phyloP scores from a whole-genome alignment of 2,329 filamentous ascomycete genomes.

The Venturia asperata region DNA sequence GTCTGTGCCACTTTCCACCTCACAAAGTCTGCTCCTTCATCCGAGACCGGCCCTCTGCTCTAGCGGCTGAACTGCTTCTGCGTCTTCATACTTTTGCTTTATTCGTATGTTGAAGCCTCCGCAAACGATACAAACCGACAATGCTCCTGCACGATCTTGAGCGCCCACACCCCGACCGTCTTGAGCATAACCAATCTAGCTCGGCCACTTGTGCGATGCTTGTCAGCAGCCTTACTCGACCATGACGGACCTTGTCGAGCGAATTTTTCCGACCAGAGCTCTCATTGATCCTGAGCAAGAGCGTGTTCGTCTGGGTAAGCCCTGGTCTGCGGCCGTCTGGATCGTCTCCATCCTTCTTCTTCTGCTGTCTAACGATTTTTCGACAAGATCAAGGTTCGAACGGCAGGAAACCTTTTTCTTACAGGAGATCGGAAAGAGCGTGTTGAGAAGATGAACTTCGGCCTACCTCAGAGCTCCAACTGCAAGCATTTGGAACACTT shows the following conservation, averaged over 20 bases:
- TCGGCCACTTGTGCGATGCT: neutral
- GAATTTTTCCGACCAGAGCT: neutral
- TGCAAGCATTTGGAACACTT: neutral
- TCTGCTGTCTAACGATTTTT: neutral
- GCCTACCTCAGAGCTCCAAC: neutral
- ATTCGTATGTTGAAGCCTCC: no score
- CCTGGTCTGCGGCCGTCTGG: neutral
- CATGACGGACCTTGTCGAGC: conserved; percentile 3
- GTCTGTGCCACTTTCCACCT: no score
- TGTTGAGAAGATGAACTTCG: neutral
- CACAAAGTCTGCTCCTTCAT: no score
- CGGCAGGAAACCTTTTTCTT: neutral
- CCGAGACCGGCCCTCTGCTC: no score
- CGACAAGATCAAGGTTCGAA: neutral
- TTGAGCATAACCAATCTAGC: no score
- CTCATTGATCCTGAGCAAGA: neutral
- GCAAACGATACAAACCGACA: no score
- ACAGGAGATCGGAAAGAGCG: neutral
- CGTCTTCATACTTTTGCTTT: no score
- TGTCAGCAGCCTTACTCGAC: neutral
- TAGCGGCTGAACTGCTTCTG: no score
- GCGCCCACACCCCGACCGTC: no score
- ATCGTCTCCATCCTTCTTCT: neutral
- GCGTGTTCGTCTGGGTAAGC: conserved; percentile 1
- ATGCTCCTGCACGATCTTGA: no score